phyloP scores from a whole-genome alignment of 2,329 filamentous ascomycete genomes.

The Immersiporthe knoxdaviesiana region DNA sequence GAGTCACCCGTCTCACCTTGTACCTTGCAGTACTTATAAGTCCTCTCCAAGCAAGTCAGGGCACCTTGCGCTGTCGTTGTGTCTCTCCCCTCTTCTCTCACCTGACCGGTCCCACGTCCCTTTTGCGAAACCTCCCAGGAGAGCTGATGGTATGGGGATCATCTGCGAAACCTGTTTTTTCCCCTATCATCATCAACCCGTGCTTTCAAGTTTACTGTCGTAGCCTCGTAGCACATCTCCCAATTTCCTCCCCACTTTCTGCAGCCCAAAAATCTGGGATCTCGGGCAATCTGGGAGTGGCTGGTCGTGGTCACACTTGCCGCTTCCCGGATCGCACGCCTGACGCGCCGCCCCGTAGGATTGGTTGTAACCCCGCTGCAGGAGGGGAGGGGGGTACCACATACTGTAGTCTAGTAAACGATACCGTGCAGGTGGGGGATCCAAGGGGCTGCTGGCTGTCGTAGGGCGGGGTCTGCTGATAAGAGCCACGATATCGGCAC shows the following conservation, averaged over 20 bases:
- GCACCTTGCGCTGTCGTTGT: not conserved
- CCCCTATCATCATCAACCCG: too few relatives aligned
- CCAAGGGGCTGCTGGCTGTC: not conserved
- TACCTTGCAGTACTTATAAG: too few relatives aligned
- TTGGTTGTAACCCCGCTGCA: constrained; percentile 9
- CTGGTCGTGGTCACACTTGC: constrained; percentile 10
- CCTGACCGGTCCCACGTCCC: not conserved
- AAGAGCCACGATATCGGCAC: constrained; percentile 17
- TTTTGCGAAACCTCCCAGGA: not conserved
- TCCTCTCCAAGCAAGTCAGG: not conserved
- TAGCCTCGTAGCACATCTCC: too few relatives aligned
- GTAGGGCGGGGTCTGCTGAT: constrained; percentile 10
- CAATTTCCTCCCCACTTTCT: not conserved
- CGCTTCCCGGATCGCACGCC: constrained; percentile 1
- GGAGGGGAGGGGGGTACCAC: too few relatives aligned
- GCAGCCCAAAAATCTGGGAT: not conserved
- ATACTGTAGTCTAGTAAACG: too few relatives aligned
- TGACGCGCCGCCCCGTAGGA: not conserved
- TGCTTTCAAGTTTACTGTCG: too few relatives aligned
- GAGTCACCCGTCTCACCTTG: not conserved
- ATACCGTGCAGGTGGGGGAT: constrained; percentile 4
- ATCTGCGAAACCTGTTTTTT: not conserved
- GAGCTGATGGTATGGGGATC: not conserved
- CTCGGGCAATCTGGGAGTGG: not conserved
- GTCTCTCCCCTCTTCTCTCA: not conserved